Conservation (phyloP, 139 green algal genomes). For the Volvox africanus region DNA sequence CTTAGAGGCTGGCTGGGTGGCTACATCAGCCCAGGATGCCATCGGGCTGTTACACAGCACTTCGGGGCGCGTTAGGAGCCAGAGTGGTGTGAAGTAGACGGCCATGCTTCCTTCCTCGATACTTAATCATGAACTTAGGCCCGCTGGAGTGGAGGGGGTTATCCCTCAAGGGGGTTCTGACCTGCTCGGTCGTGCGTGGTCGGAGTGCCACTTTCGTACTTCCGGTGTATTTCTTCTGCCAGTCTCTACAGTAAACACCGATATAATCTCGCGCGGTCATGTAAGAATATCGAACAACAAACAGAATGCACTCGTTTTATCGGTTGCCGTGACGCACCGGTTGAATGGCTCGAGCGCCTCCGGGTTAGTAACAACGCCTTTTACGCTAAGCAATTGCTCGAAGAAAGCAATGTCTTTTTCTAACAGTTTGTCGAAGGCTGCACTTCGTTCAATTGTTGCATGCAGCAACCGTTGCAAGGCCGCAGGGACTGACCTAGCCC, state of each 20-base stretch:
- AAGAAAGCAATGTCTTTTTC: conserved; percentile 74
- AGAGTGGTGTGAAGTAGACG: too few species aligned
- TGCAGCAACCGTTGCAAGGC: background rate
- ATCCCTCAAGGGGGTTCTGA: conserved; percentile 47
- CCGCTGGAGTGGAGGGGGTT: background rate
- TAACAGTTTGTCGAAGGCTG: conserved; percentile 57
- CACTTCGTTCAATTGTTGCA: background rate
- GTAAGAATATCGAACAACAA: too few species aligned
- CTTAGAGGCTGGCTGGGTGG: too few species aligned
- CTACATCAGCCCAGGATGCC: too few species aligned
- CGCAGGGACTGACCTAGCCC: background rate
- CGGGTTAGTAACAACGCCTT: conserved; percentile 76
- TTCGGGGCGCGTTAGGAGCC: too few species aligned
- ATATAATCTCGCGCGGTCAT: too few species aligned
- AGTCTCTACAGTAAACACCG: conserved; percentile 75
- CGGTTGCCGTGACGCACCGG: conserved; percentile 50
- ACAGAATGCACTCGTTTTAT: too few species aligned
- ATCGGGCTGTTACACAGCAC: too few species aligned
- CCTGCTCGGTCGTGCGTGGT: conserved; percentile 75
- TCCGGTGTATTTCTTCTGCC: conserved; percentile 92
- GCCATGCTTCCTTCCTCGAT: too few species aligned
- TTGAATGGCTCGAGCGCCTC: conserved; percentile 78
- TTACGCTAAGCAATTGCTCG: conserved; percentile 66
- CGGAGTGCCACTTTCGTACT: conserved; percentile 67
- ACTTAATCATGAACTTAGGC: too few species aligned